phyloP scores from a whole-genome alignment of 352 stramenopile genomes.

The Lagenidium sp. region DNA sequence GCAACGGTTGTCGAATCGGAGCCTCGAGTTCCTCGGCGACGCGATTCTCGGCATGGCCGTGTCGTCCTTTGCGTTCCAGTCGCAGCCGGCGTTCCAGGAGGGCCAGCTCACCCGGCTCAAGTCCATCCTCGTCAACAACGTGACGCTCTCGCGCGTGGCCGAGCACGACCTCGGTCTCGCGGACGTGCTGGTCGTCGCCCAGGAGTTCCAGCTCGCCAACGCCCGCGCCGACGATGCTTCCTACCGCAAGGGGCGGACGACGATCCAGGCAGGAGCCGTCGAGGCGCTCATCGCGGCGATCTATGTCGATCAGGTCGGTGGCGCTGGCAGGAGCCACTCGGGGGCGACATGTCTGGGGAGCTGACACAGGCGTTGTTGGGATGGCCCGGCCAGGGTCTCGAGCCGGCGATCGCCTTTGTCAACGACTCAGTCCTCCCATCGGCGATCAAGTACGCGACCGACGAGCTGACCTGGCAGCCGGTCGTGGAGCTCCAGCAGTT shows the following conservation, averaged over 20 bases:
- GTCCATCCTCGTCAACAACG: constrained; percentile 66
- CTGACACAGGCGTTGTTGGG: too few relatives aligned
- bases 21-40: constrained; percentile 77
- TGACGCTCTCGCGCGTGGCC: constrained; percentile 56
- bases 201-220: constrained; percentile 22
- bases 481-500: constrained; percentile 57
- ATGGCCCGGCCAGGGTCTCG: constrained; percentile 54
- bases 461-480: constrained; percentile 43
- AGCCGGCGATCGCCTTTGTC: constrained; percentile 52
- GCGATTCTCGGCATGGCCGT: constrained; percentile 58
- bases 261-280: constrained; percentile 64
- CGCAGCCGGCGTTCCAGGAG: constrained; percentile 55
- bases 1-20: constrained; percentile 73
- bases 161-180: constrained; percentile 44
- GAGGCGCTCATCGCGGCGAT: constrained; percentile 72
- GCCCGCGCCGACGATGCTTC: constrained; percentile 11
- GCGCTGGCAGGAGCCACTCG: background rate
- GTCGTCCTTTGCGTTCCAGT: constrained; percentile 65
- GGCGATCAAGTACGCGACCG: constrained; percentile 40
- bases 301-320: constrained; percentile 57
- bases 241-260: constrained; percentile 46
- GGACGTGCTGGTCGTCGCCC: constrained; percentile 49
- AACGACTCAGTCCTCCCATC: constrained; percentile 49
- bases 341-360: too few relatives aligned
- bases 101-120: constrained; percentile 69